Conservation (phyloP, 179 eudicot genomes). For the Heliamphora ciliata region DNA sequence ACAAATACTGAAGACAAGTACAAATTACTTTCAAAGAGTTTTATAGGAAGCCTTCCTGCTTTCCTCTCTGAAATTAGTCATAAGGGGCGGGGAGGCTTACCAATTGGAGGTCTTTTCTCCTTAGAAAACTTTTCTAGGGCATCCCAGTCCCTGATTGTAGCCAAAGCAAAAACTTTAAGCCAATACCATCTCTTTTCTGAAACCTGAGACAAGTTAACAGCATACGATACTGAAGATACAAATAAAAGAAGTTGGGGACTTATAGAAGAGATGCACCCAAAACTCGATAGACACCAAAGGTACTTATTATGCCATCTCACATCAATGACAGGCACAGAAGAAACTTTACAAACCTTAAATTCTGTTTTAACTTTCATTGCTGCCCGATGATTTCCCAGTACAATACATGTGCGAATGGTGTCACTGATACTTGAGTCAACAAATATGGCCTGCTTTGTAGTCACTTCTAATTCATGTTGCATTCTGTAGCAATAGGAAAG, state of each 20-base stretch:
- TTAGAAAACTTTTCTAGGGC: constrained; percentile 90
- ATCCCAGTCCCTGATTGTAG: constrained; percentile 92
- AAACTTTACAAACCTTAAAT: constrained; percentile 57
- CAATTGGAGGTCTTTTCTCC: constrained; percentile 92
- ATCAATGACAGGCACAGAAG: background rate
- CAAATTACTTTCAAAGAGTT: background rate
- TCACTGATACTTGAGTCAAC: constrained; percentile 97
- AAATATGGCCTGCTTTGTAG: constrained; percentile 91
- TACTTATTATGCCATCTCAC: background rate
- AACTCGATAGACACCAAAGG: background rate
- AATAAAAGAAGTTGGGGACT: background rate
- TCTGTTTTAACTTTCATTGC: constrained; percentile 78
- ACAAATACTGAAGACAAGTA: background rate
- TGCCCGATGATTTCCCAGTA: constrained; percentile 85
- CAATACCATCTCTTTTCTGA: constrained; percentile 98
- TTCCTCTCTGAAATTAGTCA: background rate
- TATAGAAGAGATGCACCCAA: background rate
- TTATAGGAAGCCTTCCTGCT: background rate
- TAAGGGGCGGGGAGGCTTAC: constrained; percentile 29
- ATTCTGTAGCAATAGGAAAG: constrained; percentile 35
- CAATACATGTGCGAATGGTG: constrained; percentile 92
- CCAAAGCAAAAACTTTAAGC: constrained; percentile 95
- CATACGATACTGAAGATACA: background rate
- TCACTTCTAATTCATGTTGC: constrained; percentile 83
- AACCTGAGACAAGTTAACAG: constrained; percentile 44